Percentiles rank a stretch among this genome's conserved stretches.
phyloP scores from a whole-genome alignment of 148 eudicot genomes.

The Vaccinium darrowii region DNA sequence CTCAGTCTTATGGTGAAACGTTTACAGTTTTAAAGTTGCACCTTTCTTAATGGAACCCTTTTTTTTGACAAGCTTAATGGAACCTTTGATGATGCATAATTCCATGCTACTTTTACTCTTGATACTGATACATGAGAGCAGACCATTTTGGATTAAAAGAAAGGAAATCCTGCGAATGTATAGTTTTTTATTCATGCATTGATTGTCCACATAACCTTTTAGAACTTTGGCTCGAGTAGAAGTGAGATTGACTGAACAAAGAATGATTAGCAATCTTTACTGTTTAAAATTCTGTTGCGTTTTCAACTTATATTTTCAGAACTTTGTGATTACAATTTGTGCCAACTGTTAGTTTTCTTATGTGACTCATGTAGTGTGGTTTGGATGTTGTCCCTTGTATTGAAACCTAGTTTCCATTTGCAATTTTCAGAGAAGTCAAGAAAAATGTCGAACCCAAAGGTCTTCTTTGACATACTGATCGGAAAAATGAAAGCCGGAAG shows the following conservation, averaged over 20 bases:
- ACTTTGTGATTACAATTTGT: background rate
- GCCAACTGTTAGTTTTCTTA: background rate
- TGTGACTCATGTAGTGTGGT: no score
- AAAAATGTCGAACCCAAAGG: conserved; percentile 70
- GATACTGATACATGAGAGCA: background rate
- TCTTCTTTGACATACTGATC: conserved; percentile 77
- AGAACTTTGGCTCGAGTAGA: background rate
- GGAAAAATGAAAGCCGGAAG: conserved; percentile 65
- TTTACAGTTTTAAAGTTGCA: background rate
- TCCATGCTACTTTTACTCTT: background rate
- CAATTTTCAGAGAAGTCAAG: conserved; percentile 12
- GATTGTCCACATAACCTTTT: background rate
- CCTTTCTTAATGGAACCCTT: background rate
- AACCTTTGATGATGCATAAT: background rate
- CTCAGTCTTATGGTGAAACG: background rate
- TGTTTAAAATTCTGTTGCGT: background rate
- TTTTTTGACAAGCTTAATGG: background rate
- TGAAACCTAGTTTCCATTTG: background rate
- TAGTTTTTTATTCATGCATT: background rate
- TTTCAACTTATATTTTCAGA: background rate
- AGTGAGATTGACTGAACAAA: background rate
- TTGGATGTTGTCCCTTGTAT: background rate
- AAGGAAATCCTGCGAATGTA: background rate
- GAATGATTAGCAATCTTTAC: background rate
- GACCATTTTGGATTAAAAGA: background rate